Evolutionary conservation across 2,329 filamentous ascomycete genomes (phyloP).

Genomic region (Aspergillus novoparasiticus): DNA sequence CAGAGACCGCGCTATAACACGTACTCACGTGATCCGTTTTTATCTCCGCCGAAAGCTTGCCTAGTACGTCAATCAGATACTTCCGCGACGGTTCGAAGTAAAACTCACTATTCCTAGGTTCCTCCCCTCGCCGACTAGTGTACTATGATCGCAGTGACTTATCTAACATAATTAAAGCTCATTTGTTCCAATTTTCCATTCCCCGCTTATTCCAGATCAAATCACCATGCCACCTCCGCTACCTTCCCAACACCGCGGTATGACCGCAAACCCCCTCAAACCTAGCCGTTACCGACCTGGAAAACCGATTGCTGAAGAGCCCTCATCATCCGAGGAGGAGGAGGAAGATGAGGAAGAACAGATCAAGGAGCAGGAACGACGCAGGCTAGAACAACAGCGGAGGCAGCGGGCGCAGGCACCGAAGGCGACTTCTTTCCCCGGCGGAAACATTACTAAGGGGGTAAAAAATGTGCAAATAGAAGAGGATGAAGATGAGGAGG

Average conservation of each 20-base stretch:
- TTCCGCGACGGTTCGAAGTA: neutral
- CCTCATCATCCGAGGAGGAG: constrained; percentile 53
- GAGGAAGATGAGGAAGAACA: constrained; percentile 58
- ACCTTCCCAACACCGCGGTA: constrained; percentile 58
- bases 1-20: neutral
- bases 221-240: constrained; percentile 46
- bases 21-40: neutral
- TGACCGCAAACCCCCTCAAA: constrained; percentile 87
- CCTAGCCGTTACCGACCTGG: constrained; percentile 84
- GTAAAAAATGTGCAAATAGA: constrained; percentile 35
- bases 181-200: neutral
- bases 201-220: neutral
- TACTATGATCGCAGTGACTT: neutral
- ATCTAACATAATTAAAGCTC: neutral
- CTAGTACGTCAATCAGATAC: neutral
- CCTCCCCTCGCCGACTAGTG: neutral
- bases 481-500: constrained; percentile 55
- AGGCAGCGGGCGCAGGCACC: constrained; percentile 51
- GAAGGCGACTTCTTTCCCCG: constrained; percentile 43
- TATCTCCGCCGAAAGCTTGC: neutral
- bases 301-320: constrained; percentile 62
- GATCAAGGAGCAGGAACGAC: constrained; percentile 60
- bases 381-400: constrained; percentile 37
- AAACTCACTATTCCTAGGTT: neutral
- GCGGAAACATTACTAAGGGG: constrained; percentile 35